Evolutionary conservation across 805 yeast genomes (phyloP), one percentile per base, ranked within the genome.

Genomic region (Hanseniaspora occidentalis): DNA sequence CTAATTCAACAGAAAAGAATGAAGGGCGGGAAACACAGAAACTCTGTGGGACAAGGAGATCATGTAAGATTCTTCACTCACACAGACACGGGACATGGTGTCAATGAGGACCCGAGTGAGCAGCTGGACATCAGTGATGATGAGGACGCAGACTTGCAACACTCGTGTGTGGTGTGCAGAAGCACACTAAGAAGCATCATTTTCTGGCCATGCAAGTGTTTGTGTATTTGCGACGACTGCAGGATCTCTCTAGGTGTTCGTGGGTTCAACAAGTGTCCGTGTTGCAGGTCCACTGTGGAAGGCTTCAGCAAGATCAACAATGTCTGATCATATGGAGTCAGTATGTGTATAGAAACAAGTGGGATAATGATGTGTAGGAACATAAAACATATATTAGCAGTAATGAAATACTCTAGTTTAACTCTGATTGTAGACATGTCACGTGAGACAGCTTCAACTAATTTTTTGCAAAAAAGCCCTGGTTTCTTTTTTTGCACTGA

Each of bases 121-220:
- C 34, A 36, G n/a, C n/a, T n/a, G n/a, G 33, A 33, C 7, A 2
- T 11, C 9, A 33, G 33, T 10, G 25, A 13, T 16, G 31, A 25
- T 9, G 36, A 41, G 16, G 37, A 34, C 3, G 43, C 24, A 14
- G 39, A 36, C 14, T 37, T 27, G 8, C 16, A 26, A 8, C 24
- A 33, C 19, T 64, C 65, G 5, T 86, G 96, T 60, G 94, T 84
- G 6, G 79, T 88, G 2, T 88, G 96, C 56, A 89, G 81, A 49
- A 67, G 70, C 4, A 75, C 79, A 43, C 71, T 76, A 4, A 67
- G 96, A 47, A 82, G 79, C 43, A 73, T 88, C 33, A 77, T 88
- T 7, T 64, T 89, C 2, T 88, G 96, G 96, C 96, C 96, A 0
- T 88, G 96, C 55, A 73, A 76, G 50, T 88, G 96, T 57, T 73